These are phyloP conservation scores for Ogataea pini DNA, from an alignment of 805 yeast genomes.

Conservation along the genomic window DNA sequence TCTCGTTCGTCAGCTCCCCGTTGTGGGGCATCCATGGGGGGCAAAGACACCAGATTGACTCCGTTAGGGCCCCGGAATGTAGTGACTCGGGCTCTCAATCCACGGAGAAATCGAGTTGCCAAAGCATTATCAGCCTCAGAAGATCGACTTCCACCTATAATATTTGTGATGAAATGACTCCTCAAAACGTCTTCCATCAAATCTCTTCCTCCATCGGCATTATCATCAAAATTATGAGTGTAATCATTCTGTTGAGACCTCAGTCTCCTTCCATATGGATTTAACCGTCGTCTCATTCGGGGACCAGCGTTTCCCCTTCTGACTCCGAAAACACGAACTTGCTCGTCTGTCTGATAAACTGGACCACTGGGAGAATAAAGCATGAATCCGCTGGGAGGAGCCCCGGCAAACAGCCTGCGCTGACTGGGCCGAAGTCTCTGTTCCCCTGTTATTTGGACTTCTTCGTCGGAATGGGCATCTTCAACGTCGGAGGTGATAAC, in stretches of 20 bases:
- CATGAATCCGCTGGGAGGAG: conserved; percentile 15
- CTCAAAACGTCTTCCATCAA: conserved; percentile 14
- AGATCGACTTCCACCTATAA: conserved; percentile 3
- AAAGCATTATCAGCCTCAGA: conserved; percentile 8
- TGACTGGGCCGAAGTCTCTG: conserved; percentile 16
- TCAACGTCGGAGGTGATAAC: conserved; percentile 25
- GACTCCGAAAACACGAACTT: conserved; percentile 14
- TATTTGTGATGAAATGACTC: conserved; percentile 9
- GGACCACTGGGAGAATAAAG: conserved; percentile 20
- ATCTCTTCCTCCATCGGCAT: neutral
- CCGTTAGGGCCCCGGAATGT: conserved; percentile 9
- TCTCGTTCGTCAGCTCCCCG: conserved; percentile 21
- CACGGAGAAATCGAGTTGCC: conserved; percentile 11
- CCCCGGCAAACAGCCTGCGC: conserved; percentile 16
- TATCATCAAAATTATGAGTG: neutral
- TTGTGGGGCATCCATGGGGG: neutral
- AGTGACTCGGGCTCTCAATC: conserved; percentile 12
- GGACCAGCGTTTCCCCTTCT: conserved; percentile 4
- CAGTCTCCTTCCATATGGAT: conserved; percentile 6
- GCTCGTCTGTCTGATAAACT: conserved; percentile 12
- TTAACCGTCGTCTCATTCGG: neutral
- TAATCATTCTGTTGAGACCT: too few relatives aligned
- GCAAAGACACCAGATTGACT: conserved; percentile 8
- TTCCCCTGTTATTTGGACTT: conserved; percentile 27
- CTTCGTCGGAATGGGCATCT: conserved; percentile 23